Conservation (phyloP, 768 basidiomycete genomes). For the Boletellus ananiceps region DNA sequence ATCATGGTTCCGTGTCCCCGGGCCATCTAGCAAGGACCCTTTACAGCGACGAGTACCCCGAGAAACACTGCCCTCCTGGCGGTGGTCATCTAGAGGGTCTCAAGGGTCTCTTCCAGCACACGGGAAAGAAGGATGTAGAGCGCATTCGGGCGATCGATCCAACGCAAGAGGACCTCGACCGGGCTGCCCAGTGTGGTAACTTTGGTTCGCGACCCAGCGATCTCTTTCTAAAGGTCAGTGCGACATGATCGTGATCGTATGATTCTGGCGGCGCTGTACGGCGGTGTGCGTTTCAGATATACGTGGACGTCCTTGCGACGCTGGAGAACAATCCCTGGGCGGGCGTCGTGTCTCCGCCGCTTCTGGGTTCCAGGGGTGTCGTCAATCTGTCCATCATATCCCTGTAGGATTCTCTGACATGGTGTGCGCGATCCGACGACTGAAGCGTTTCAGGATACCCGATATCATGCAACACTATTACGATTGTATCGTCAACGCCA, state of each 20-base stretch:
- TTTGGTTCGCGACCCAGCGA: constrained; percentile 53
- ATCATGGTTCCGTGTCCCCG: constrained; percentile 21
- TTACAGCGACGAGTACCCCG: constrained; percentile 31
- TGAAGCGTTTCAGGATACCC: constrained; percentile 43
- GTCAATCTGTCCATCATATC: constrained; percentile 61
- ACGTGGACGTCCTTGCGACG: constrained; percentile 54
- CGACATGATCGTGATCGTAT: neutral
- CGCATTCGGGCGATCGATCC: constrained; percentile 23
- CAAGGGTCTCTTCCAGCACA: constrained; percentile 16
- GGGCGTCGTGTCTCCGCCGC: constrained; percentile 55
- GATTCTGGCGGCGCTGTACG: neutral
- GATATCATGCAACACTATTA: constrained; percentile 72
- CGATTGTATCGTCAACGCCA: constrained; percentile 54
- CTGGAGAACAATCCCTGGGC: constrained; percentile 52
- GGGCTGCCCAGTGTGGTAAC: constrained; percentile 44
- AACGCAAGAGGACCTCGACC: constrained; percentile 41
- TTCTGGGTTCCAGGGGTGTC: constrained; percentile 60
- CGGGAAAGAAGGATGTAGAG: constrained; percentile 15
- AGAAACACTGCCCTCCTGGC: constrained; percentile 24
- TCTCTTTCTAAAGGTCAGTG: constrained; percentile 53
- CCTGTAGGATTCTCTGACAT: constrained; percentile 31
- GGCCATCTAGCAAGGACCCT: constrained; percentile 37
- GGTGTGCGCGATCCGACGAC: neutral
- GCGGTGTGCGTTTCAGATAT: constrained; percentile 40
- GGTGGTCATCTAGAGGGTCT: constrained; percentile 15